Evolutionary conservation across 768 basidiomycete genomes (phyloP).

Genomic region (Solioccasus polychromus): DNA sequence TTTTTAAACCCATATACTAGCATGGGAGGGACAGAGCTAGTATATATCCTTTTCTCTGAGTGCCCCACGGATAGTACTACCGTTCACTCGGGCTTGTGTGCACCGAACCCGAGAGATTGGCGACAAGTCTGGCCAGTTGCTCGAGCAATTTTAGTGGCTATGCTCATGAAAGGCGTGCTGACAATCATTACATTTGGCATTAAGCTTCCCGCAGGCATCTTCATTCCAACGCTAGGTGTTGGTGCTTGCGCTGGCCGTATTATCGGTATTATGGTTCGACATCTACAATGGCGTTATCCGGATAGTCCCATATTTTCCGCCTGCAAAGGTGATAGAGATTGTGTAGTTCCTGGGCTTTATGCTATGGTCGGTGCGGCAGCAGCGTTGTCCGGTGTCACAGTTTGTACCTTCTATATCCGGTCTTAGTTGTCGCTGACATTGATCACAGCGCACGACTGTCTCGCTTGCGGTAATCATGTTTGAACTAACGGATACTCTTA

Average conservation of each 20-base stretch:
- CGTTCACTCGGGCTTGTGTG: constrained; percentile 67
- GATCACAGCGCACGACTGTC: constrained; percentile 72
- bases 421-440: constrained; percentile 6
- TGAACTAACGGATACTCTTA: constrained; percentile 89
- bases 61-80: constrained; percentile 60
- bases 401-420: constrained; percentile 36
- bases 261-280: constrained; percentile 78
- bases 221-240: constrained; percentile 93
- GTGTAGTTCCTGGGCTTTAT: constrained; percentile 88
- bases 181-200: constrained; percentile 93
- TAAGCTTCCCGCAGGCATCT: constrained; percentile 90
- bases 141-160: constrained; percentile 64
- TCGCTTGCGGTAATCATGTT: constrained; percentile 96
- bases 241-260: constrained; percentile 93
- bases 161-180: constrained; percentile 76
- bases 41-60: constrained; percentile 88
- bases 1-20: constrained; percentile 88
- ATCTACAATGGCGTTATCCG: constrained; percentile 64
- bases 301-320: constrained; percentile 55
- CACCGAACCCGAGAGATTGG: constrained; percentile 55
- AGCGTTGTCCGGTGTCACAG: constrained; percentile 91
- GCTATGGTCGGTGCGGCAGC: constrained; percentile 98
- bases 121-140: constrained; percentile 60
- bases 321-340: constrained; percentile 65
- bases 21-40: constrained; percentile 94